Percentiles rank a stretch among this genome's conserved stretches.
Evolutionary conservation across 163 green algal genomes (phyloP).

Genomic region (Scenedesmus sp.): DNA sequence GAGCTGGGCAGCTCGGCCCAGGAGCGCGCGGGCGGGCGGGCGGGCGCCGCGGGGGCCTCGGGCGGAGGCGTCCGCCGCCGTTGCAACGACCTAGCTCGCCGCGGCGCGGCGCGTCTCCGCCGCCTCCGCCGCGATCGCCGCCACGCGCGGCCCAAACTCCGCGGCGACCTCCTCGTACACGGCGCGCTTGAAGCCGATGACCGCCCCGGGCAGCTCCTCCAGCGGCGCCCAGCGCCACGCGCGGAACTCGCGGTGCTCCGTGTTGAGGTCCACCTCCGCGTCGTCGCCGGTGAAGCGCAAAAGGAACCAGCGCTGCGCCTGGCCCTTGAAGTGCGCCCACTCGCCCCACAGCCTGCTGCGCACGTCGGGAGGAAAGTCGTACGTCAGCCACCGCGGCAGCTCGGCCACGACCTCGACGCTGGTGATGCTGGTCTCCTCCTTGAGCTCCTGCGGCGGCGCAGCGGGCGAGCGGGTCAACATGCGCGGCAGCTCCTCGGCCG

Average conservation of each 20-base stretch:
- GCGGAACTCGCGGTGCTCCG: conserved; percentile 56
- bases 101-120: too few relatives aligned
- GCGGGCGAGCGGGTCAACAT: not conserved
- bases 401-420: conserved; percentile 52
- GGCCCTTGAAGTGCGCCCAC: conserved; percentile 54
- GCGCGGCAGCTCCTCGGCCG: not conserved
- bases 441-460: conserved; percentile 41
- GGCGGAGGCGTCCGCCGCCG: too few relatives aligned
- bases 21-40: too few relatives aligned
- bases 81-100: too few relatives aligned
- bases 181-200: conserved; percentile 64
- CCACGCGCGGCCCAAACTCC: conserved; percentile 58
- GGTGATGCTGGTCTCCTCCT: conserved; percentile 68
- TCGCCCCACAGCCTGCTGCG: conserved; percentile 1
- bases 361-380: conserved; percentile 57
- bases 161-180: conserved; percentile 55
- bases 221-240: conserved; percentile 62
- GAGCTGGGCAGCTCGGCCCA: too few relatives aligned
- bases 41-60: too few relatives aligned
- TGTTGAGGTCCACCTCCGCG: conserved; percentile 60
- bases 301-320: conserved; percentile 69
- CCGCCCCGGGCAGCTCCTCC: conserved; percentile 48
- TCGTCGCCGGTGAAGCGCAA: conserved; percentile 59
- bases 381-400: conserved; percentile 57
- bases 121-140: too few relatives aligned